phyloP scores from a whole-genome alignment of 345 rosid genomes.

The Angophora floribunda region DNA sequence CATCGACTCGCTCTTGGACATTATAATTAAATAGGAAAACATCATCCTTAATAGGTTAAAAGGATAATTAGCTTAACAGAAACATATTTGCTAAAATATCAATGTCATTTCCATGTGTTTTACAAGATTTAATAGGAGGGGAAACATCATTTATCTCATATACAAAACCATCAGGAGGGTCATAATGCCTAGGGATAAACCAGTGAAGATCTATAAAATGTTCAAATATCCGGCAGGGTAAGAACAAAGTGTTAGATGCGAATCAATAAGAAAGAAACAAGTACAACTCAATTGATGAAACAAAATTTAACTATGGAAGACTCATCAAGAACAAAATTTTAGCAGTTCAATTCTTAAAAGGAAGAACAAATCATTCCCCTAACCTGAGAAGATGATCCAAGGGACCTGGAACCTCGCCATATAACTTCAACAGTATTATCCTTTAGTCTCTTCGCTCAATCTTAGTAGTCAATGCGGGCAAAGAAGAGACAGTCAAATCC shows the following conservation, averaged over 20 bases:
- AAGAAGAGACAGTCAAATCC: slow-evolving; percentile 91
- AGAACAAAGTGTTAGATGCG: not conserved
- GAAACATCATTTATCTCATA: slow-evolving; percentile 86
- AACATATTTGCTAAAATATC: not conserved
- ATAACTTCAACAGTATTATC: slow-evolving; percentile 86
- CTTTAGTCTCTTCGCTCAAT: slow-evolving; percentile 67
- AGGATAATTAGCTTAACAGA: not conserved
- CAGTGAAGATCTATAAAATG: slow-evolving; percentile 66
- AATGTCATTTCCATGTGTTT: not conserved
- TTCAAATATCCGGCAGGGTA: not conserved
- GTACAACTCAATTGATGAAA: not conserved
- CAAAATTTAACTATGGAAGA: not conserved
- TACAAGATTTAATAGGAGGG: slow-evolving; percentile 39
- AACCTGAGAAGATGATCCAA: slow-evolving; percentile 89
- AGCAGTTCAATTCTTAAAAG: not conserved
- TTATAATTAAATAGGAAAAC: slow-evolving; percentile 67
- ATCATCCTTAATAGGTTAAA: slow-evolving; percentile 51
- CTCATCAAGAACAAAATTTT: no score
- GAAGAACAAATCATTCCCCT: not conserved
- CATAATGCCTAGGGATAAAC: slow-evolving; percentile 80
- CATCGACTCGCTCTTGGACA: slow-evolving; percentile 83
- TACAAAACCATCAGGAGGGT: slow-evolving; percentile 83
- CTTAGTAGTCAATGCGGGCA: slow-evolving; percentile 95
- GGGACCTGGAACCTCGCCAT: slow-evolving; percentile 87
- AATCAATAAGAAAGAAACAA: not conserved